Base-by-base conservation (phyloP, 2,329 filamentous ascomycete genomes). In the Onygenales sp. region DNA sequence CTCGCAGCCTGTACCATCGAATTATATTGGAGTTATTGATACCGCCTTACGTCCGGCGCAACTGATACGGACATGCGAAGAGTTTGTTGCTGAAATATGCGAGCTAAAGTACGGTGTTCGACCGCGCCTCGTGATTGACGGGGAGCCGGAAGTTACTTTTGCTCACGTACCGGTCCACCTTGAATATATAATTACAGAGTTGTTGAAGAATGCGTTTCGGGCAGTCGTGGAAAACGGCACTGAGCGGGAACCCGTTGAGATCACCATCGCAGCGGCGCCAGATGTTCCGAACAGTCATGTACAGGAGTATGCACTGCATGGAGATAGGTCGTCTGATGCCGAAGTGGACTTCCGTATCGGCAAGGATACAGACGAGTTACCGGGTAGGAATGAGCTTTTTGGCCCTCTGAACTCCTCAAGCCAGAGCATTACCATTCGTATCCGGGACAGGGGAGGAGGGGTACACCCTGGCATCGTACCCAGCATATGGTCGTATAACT, bases 401-500 rank as follows among this genome's bases (percentile, higher is more conserved):
- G 62, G 64, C 11, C 57, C 63, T 11, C 65, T 65, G 13, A 63
- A 60, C 6, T 65, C 69, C 1, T 70, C 85, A 3, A 80, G 79
- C 0, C 88, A 91, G 0, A 91, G 90, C 39, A 89, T 98, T 10
- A 97, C 93, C 0, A 94, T 98, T 61, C 84, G 93, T 27, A 96
- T 98, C 61, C 85, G 93, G 7, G 93, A 98, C 67, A 84, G 90
- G n/a, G 93, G 93, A 49, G 92, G 92, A 42, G 93, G 93, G 37
- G 97, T 98, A 53, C 81, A 84, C 0, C 88, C 91, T 0, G 87
- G 91, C 13, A 85, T 93, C 32, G 74, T 93, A 36, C 84, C 85
- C 4, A 85, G 92, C 60, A 91, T 98, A 54, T 98, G 93, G 91
- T 91, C 90, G 6, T 98, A 97, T 68, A 93, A 88, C 57, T 98